Conservation (phyloP, 495 filamentous ascomycete genomes). For the Thermothielavioides terrestris region DNA sequence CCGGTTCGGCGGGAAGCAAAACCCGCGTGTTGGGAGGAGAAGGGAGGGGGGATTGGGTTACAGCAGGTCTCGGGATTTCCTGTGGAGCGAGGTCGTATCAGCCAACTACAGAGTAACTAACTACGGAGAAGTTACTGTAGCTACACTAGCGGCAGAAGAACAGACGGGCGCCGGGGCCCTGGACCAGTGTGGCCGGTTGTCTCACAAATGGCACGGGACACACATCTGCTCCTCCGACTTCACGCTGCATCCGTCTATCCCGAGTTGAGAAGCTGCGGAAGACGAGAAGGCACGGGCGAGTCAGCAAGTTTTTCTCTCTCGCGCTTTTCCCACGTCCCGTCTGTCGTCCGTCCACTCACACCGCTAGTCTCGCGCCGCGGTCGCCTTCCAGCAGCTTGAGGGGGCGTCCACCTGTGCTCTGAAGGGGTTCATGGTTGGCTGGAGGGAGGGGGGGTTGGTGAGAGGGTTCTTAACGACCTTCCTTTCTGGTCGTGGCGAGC, state of each 20-base stretch:
- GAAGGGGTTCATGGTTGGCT: constrained; percentile 1
- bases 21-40: not conserved
- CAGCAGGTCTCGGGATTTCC: not conserved
- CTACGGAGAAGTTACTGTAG: too few relatives aligned
- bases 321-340: too few relatives aligned
- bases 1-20: not conserved
- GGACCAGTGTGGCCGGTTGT: too few relatives aligned
- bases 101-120: too few relatives aligned
- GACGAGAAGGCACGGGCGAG: not conserved
- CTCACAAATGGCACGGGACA: not conserved
- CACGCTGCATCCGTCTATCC: too few relatives aligned
- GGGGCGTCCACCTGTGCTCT: too few relatives aligned
- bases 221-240: too few relatives aligned
- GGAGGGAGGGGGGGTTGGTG: not conserved
- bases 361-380: constrained; percentile 2
- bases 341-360: not conserved
- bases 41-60: not conserved
- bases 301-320: too few relatives aligned
- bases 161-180: too few relatives aligned
- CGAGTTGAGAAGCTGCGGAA: not conserved
- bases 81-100: too few relatives aligned
- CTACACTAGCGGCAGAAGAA: too few relatives aligned
- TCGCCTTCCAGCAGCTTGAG: not conserved
- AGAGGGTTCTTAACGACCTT: constrained; percentile 16
- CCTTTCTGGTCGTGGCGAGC: constrained; percentile 21